Evolutionary conservation across 345 rosid species (phyloP), one percentile per base, ranked within the genome.

Genomic region (Cardamine chenopodiifolia): DNA sequence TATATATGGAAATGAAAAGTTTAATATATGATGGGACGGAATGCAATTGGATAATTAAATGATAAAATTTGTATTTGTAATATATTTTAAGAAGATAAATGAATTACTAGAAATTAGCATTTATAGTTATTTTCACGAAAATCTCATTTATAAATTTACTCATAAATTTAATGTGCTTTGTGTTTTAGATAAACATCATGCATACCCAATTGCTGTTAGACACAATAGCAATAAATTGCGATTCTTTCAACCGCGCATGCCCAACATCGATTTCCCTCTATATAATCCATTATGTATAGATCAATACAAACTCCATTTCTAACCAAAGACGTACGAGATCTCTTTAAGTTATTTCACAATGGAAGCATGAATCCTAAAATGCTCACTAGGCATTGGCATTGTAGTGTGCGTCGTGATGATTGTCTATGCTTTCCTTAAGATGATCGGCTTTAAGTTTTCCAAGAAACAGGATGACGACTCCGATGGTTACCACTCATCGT

Each of bases 171-270:
- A 54, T 54, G 35, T 26, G 35, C 11, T 26, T 26, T 26, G 12
- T 54, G 59, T 25, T 54, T 54, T 53, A 23, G 59, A 54, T 53
- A 5, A 15, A 52, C 57, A 52, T 52, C 57, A 52, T 52, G 9
- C 31, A 52, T 13, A 20, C 29, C n/a, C n/a, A 50, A 22, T 22
- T 50, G 22, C 28, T 20, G 15, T 5, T 50, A 22, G 56, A 50
- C 56, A 50, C n/a, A 22, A 13, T 6, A 44, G 3, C 19, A 8
- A 48, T 18, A 53, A 12, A 23, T 53, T 53, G 58, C 0, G 58
- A 53, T 25, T 6, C 32, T 29, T 29, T 29, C 32, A 29, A 29
- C 32, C 32, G 6, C 6, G 7, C 29, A 53, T 54, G 59, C 20
- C 20, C 31, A 39, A 12, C 12, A 39, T 39, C n/a, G 44, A 44